Conservation (phyloP, 148 eudicot species). For the Dianthus caryophyllus region DNA sequence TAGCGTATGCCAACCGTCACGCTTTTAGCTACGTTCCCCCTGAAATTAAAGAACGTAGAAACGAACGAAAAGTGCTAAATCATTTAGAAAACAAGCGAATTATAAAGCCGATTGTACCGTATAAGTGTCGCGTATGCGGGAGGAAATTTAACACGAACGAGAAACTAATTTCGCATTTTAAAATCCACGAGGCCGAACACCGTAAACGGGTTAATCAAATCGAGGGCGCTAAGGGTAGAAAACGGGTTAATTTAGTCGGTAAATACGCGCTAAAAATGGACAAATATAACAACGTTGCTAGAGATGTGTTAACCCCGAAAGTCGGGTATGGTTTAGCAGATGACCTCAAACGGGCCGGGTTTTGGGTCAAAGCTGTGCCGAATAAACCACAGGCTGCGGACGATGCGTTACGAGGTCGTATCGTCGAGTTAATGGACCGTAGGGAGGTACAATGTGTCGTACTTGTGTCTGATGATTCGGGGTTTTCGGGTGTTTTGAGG, state of each 20-base stretch:
- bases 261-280: conserved; percentile 68
- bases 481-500: conserved; percentile 52
- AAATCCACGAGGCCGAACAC: conserved; percentile 70
- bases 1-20: conserved; percentile 69
- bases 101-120: conserved; percentile 41
- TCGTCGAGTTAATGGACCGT: conserved; percentile 72
- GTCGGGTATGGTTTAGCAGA: conserved; percentile 71
- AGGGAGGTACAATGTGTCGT: conserved; percentile 48
- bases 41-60: conserved; percentile 39
- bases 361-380: conserved; percentile 62
- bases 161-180: conserved; percentile 66
- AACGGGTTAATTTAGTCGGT: conserved; percentile 56
- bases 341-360: conserved; percentile 73
- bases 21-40: conserved; percentile 62
- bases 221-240: conserved; percentile 62
- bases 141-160: conserved; percentile 62
- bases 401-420: conserved; percentile 47
- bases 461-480: conserved; percentile 79
- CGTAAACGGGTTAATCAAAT: conserved; percentile 63
- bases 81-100: conserved; percentile 50
- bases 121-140: conserved; percentile 72
- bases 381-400: conserved; percentile 73
- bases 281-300: conserved; percentile 55
- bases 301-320: conserved; percentile 62
- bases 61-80: conserved; percentile 44